A percentile compares a stretch with the other conserved stretches of the same genome.
Conservation (phyloP, 179 eudicot species). For the Camellia oleifera region DNA sequence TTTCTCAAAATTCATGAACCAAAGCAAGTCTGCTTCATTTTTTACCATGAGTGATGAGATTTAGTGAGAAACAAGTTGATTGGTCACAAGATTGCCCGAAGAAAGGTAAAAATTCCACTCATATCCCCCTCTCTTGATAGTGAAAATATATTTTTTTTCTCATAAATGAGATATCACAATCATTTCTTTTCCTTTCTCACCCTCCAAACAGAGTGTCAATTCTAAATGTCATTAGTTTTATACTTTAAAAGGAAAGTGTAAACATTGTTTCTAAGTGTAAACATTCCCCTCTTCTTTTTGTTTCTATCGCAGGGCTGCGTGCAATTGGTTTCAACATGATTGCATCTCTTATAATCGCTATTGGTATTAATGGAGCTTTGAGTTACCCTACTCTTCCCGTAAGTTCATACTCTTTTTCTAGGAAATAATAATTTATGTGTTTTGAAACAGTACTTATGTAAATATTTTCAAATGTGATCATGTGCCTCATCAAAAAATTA, state of each 20-base stretch:
- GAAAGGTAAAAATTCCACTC: too few relatives aligned
- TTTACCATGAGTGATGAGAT: too few relatives aligned
- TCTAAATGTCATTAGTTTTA: background rate
- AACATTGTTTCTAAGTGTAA: background rate
- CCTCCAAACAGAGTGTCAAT: background rate
- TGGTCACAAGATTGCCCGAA: too few relatives aligned
- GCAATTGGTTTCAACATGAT: constrained; percentile 55
- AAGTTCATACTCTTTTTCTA: constrained; percentile 25
- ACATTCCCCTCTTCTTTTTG: background rate
- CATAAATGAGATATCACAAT: too few relatives aligned
- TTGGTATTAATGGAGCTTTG: constrained; percentile 36
- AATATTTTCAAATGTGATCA: background rate
- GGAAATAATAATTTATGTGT: background rate
- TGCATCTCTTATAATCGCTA: constrained; percentile 41
- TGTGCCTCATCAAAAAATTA: background rate
- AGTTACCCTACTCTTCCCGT: constrained; percentile 71
- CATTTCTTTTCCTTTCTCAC: background rate
- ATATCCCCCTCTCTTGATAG: too few relatives aligned
- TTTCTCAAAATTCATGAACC: too few relatives aligned
- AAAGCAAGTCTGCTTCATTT: too few relatives aligned
- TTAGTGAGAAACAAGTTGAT: too few relatives aligned
- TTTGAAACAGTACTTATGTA: background rate
- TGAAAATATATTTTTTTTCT: too few relatives aligned
- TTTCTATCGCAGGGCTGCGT: constrained; percentile 38
- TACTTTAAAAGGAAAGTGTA: background rate